A percentile compares a stretch with the other conserved stretches of the same genome.
phyloP scores from a whole-genome alignment of 2,329 filamentous ascomycete species.

The Cordyceps fumosorosea region DNA sequence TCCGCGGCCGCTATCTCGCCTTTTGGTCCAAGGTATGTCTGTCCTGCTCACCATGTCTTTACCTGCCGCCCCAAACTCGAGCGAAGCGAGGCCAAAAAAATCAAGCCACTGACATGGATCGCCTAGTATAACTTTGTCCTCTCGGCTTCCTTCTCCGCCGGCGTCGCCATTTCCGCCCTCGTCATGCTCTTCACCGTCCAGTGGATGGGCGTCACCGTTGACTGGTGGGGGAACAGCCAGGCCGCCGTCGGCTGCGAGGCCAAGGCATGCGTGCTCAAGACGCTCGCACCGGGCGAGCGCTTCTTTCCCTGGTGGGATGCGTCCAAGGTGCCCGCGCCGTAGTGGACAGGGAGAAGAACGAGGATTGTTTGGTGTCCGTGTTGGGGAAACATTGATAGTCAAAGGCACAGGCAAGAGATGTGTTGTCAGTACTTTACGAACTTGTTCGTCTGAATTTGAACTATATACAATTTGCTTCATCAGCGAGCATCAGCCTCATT shows the following conservation, averaged over 20 bases:
- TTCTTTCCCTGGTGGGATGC: constrained; percentile 23
- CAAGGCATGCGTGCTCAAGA: constrained; percentile 17
- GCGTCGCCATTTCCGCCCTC: constrained; percentile 39
- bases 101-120: not conserved
- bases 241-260: constrained; percentile 20
- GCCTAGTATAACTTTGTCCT: constrained; percentile 39
- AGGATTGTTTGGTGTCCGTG: no score
- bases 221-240: constrained; percentile 40
- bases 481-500: no score
- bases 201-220: constrained; percentile 28
- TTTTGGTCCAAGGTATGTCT: constrained; percentile 38
- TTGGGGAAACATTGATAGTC: no score
- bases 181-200: constrained; percentile 43
- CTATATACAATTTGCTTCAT: no score
- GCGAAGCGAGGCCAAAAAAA: not conserved
- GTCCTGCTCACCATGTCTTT: no score
- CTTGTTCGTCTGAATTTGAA: no score
- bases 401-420: no score
- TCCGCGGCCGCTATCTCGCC: constrained; percentile 36
- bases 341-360: not conserved
- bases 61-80: no score
- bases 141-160: constrained; percentile 38
- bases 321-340: constrained; percentile 17
- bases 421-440: no score
- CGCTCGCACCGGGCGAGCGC: constrained; percentile 18